Evolutionary conservation across 441 rosid genomes (phyloP), one percentile per base, ranked within the genome.

Genomic region (Bruguiera hainesii): DNA sequence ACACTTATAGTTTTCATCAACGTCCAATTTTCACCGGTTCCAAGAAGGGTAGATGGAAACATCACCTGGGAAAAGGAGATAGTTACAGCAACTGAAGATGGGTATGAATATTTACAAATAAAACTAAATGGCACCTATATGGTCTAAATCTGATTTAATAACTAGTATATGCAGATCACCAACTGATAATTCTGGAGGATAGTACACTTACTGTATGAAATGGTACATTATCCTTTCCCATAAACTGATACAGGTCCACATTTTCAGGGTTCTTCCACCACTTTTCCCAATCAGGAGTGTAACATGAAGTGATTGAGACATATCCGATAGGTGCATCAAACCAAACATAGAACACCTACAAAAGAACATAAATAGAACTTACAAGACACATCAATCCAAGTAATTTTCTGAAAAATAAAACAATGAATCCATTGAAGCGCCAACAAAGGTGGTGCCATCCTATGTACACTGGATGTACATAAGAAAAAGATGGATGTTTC

Each of bases 181-280:
- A 23, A 67, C 19, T n/a, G 28, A 63, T 19, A 65, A 25, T 56
- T 60, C 63, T 52, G 61, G 58, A 66, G 48, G 71, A 63, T 28
- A 39, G 58, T 42, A 60, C 18, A 86, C 96, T 82, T 82, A 91
- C 98, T 25, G 99, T 94, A 78, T 94, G 98, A 78, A 91, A 94
- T 60, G 97, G 98, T 70, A 94, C 93, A 75, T 94, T 94, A 75
- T 91, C 98, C 80, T 94, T 94, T 60, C 99, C 99, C 99, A 91
- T 94, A 74, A 94, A 91, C 79, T 94, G 99, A 80, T 75, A 92
- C 66, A 94, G 80, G 87, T 94, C 99, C 56, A 94, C 99, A 75
- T 91, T 86, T 76, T 89, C 84, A 76, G 98, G 96, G 82, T 91
- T 84, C 82, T 94, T 94, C 99, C 99, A 94, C 99, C 99, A 94